A percentile compares a stretch with the other conserved stretches of the same genome.
Evolutionary conservation across 768 basidiomycete species (phyloP).

Genomic region (Fibroporia radiculosa): DNA sequence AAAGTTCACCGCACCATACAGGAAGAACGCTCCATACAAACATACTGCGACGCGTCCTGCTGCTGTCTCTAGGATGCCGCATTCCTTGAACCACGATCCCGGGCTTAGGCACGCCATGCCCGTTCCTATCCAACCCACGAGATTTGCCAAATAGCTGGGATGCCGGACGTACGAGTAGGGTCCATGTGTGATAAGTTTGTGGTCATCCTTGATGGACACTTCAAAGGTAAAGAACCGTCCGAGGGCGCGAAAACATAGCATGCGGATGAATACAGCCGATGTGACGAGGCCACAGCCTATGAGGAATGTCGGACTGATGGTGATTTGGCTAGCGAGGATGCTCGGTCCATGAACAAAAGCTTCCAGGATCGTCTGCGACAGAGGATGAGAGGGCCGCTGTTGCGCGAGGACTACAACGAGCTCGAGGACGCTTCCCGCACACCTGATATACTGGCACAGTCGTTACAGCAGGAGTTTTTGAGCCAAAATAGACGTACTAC

Average conservation of each 20-base stretch:
- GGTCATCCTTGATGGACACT: constrained; percentile 7
- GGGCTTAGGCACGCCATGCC: not conserved
- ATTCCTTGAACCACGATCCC: constrained; percentile 8
- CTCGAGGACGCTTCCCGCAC: not conserved
- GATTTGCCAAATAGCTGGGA: constrained; percentile 16
- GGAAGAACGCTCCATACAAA: not conserved
- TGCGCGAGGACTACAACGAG: constrained; percentile 1
- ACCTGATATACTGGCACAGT: not conserved
- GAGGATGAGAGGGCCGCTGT: not conserved
- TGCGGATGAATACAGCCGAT: not conserved
- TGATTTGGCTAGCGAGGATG: not conserved
- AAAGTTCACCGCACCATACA: not conserved
- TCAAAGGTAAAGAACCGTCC: constrained; percentile 15
- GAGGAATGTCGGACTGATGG: not conserved
- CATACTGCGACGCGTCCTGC: constrained; percentile 1
- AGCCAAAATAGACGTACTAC: not conserved
- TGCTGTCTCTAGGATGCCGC: constrained; percentile 1
- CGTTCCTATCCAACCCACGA: not conserved
- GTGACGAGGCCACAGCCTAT: not conserved
- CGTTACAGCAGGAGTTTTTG: not conserved
- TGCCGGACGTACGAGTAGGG: constrained; percentile 25
- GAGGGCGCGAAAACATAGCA: constrained; percentile 7
- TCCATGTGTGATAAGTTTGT: constrained; percentile 21
- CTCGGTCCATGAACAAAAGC: not conserved
- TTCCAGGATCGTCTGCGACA: not conserved